phyloP scores from a whole-genome alignment of 768 basidiomycete species.

The Nidula microcarpa region DNA sequence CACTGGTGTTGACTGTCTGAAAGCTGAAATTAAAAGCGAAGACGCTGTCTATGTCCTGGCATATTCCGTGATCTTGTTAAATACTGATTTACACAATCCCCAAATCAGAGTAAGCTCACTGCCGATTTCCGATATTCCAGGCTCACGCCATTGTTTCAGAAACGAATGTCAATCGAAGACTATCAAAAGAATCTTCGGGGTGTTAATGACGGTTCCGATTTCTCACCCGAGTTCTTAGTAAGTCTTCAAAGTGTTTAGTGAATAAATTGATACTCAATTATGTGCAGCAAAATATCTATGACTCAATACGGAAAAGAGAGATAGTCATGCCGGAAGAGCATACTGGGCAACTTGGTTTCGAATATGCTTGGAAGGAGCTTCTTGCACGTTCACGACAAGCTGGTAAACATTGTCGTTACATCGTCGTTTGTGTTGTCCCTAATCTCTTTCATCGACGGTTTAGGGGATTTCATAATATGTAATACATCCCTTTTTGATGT shows the following conservation, averaged over 20 bases:
- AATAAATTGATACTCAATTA: not conserved
- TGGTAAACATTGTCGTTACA: constrained; percentile 40
- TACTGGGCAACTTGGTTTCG: constrained; percentile 93
- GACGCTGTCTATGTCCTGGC: constrained; percentile 94
- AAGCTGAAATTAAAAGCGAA: constrained; percentile 85
- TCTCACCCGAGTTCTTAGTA: constrained; percentile 84
- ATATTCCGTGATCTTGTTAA: constrained; percentile 96
- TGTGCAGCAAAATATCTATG: constrained; percentile 79
- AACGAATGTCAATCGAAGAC: constrained; percentile 96
- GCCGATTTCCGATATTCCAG: not conserved
- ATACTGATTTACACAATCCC: constrained; percentile 95
- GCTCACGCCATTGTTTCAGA: constrained; percentile 39
- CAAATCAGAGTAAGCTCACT: constrained; percentile 69
- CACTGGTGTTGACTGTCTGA: not conserved
- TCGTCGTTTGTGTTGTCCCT: not conserved
- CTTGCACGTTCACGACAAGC: constrained; percentile 77
- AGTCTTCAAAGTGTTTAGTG: constrained; percentile 10
- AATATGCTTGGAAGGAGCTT: constrained; percentile 98
- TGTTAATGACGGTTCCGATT: constrained; percentile 83
- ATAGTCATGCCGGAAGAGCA: constrained; percentile 99
- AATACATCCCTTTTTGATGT: constrained; percentile 80
- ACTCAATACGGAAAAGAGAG: constrained; percentile 90
- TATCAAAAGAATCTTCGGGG: constrained; percentile 91
- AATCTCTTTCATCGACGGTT: not conserved
- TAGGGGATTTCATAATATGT: constrained; percentile 71